A percentile compares a stretch with the other conserved stretches of the same genome.
These are phyloP conservation scores for Bolboschoenoplectus hybrid DNA, from an alignment of 202 grass and related monocot genomes.

Conservation along the genomic window DNA sequence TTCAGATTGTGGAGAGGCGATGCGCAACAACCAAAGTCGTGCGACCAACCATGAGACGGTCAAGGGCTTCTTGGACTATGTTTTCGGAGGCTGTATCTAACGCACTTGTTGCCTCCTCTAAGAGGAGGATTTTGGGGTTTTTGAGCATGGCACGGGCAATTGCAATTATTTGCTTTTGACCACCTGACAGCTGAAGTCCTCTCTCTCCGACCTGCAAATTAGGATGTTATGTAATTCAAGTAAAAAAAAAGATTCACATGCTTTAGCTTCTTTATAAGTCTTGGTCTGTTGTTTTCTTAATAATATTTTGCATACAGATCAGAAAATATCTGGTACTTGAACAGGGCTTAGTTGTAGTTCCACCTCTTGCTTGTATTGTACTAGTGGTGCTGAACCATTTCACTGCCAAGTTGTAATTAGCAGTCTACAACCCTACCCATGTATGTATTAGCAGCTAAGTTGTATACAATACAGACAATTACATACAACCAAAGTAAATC, in stretches of 20 bases:
- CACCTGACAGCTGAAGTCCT: constrained; percentile 43
- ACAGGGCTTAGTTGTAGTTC: not conserved
- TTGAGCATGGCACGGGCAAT: constrained; percentile 47
- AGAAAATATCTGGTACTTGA: not conserved
- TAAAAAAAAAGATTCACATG: not conserved
- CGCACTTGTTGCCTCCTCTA: constrained; percentile 45
- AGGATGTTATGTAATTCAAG: not conserved
- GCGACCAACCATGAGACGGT: constrained; percentile 57
- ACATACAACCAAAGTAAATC: not conserved
- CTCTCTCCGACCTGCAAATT: constrained; percentile 36
- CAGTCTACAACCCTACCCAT: not conserved
- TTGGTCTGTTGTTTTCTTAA: not conserved
- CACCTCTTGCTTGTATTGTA: not conserved
- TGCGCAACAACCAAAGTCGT: constrained; percentile 77
- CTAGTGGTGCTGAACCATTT: not conserved
- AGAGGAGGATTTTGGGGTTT: constrained; percentile 41
- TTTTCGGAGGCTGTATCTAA: constrained; percentile 40
- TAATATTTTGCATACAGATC: not conserved
- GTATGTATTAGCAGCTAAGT: constrained; percentile 9
- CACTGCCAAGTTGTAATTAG: not conserved
- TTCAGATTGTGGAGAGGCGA: constrained; percentile 64
- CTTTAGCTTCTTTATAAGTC: not conserved
- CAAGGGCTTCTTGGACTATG: constrained; percentile 46
- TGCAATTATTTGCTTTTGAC: constrained; percentile 43
- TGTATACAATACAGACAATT: not conserved